These are phyloP conservation scores for Serendipita sp. DNA, from an alignment of 768 basidiomycete genomes.

Conservation along the genomic window DNA sequence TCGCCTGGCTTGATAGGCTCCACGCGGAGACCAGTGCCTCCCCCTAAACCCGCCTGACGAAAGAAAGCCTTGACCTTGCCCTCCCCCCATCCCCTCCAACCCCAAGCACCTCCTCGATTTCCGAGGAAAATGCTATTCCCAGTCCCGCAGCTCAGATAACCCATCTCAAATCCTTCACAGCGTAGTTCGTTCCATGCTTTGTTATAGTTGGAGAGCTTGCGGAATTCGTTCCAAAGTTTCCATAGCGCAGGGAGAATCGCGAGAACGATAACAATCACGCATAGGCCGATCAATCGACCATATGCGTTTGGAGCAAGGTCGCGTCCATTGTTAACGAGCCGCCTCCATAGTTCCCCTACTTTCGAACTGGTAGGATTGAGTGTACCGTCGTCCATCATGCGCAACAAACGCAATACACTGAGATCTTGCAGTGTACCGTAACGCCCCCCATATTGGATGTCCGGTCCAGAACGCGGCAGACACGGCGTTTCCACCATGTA, in stretches of 20 bases:
- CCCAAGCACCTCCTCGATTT: slow-evolving; percentile 17
- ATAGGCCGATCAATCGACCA: slow-evolving; percentile 51
- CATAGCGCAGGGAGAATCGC: slow-evolving; percentile 49
- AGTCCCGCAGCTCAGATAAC: slow-evolving; percentile 37
- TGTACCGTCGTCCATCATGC: slow-evolving; percentile 26
- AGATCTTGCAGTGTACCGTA: slow-evolving; percentile 62
- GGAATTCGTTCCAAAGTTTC: slow-evolving; percentile 51
- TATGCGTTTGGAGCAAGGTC: slow-evolving; percentile 32
- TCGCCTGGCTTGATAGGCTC: neutral
- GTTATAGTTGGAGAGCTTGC: slow-evolving; percentile 36
- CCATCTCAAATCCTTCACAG: slow-evolving; percentile 59
- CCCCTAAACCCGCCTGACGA: slow-evolving; percentile 1
- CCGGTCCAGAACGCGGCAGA: slow-evolving; percentile 34
- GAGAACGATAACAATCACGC: slow-evolving; percentile 44
- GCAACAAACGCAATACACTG: slow-evolving; percentile 57
- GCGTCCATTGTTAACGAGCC: slow-evolving; percentile 15
- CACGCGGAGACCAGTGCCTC: neutral
- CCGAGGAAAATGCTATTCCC: slow-evolving; percentile 16
- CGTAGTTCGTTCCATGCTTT: slow-evolving; percentile 44
- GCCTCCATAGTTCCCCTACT: neutral
- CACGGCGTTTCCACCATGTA: slow-evolving; percentile 59
- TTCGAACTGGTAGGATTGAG: slow-evolving; percentile 13
- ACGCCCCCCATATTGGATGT: slow-evolving; percentile 35
- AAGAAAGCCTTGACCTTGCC: slow-evolving; percentile 5
- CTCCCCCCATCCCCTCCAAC: slow-evolving; percentile 11